A percentile compares a stretch with the other conserved stretches of the same genome.
phyloP scores from a whole-genome alignment of 192 early-diverging fungal genomes.

The Entophlyctis luteolus region DNA sequence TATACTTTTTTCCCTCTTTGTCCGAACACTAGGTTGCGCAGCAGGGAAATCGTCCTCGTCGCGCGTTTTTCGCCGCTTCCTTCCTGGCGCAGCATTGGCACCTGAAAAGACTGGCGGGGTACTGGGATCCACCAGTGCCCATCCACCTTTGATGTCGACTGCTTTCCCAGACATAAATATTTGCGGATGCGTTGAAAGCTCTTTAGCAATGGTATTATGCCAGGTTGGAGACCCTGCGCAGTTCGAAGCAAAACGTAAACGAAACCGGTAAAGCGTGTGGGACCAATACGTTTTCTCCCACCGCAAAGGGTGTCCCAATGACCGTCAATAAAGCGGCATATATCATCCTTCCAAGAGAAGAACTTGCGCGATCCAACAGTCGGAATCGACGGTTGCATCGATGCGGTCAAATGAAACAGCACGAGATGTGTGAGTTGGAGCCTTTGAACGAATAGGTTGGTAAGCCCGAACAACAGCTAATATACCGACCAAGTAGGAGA shows the following conservation, averaged over 20 bases:
- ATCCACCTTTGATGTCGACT: constrained; percentile 64
- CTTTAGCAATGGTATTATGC: constrained; percentile 82
- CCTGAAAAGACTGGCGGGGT: background rate
- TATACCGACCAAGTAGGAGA: constrained; percentile 60
- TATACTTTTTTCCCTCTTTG: too few relatives aligned
- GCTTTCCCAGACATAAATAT: constrained; percentile 69
- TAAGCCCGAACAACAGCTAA: background rate
- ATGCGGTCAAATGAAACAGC: constrained; percentile 66
- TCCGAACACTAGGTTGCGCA: too few relatives aligned
- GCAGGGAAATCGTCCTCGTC: too few relatives aligned
- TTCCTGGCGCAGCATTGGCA: background rate
- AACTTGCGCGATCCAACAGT: constrained; percentile 46
- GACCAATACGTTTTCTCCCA: constrained; percentile 53
- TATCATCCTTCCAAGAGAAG: constrained; percentile 76
- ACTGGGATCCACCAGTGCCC: constrained; percentile 8
- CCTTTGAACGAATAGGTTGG: constrained; percentile 6
- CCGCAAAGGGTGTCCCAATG: constrained; percentile 72
- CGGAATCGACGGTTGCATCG: constrained; percentile 20
- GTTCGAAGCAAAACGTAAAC: background rate
- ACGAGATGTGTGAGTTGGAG: constrained; percentile 67
- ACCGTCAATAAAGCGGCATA: constrained; percentile 71
- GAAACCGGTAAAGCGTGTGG: background rate
- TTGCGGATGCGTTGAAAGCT: constrained; percentile 70
- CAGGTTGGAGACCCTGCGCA: constrained; percentile 73
- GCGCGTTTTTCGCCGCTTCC: too few relatives aligned